Evolutionary conservation across 306 rosid species (phyloP).

Genomic region (Vicia faba): DNA sequence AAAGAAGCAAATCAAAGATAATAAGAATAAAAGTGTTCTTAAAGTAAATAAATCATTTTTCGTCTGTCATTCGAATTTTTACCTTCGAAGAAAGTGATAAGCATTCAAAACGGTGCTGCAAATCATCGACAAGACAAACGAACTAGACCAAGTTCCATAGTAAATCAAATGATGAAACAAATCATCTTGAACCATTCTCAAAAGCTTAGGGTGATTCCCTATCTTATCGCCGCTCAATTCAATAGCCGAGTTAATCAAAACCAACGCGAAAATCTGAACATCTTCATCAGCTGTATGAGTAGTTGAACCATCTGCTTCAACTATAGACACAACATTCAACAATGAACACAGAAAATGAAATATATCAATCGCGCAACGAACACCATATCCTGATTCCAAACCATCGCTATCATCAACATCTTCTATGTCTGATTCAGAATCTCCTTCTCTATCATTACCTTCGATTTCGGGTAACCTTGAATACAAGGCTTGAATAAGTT

Average conservation of each 20-base stretch:
- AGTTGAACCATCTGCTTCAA: conserved; percentile 59
- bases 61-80: background rate
- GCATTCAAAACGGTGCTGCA: conserved; percentile 86
- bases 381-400: conserved; percentile 60
- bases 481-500: conserved; percentile 70
- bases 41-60: background rate
- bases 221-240: conserved; percentile 82
- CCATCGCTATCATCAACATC: conserved; percentile 34
- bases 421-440: conserved; percentile 55
- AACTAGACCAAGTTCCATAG: conserved; percentile 71
- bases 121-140: conserved; percentile 86
- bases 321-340: conserved; percentile 68
- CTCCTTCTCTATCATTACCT: conserved; percentile 39
- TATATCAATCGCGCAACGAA: conserved; percentile 69
- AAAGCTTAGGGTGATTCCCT: conserved; percentile 69
- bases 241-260: conserved; percentile 76
- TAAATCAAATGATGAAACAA: conserved; percentile 87
- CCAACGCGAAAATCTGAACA: conserved; percentile 73
- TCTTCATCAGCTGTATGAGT: conserved; percentile 70
- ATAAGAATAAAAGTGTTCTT: background rate
- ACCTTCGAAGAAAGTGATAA: conserved; percentile 82
- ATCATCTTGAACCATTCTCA: conserved; percentile 90
- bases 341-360: conserved; percentile 84
- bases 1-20: background rate
- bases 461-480: conserved; percentile 64